These are phyloP conservation scores for Mycena amicta DNA, from an alignment of 768 basidiomycete species.

Conservation along the genomic window DNA sequence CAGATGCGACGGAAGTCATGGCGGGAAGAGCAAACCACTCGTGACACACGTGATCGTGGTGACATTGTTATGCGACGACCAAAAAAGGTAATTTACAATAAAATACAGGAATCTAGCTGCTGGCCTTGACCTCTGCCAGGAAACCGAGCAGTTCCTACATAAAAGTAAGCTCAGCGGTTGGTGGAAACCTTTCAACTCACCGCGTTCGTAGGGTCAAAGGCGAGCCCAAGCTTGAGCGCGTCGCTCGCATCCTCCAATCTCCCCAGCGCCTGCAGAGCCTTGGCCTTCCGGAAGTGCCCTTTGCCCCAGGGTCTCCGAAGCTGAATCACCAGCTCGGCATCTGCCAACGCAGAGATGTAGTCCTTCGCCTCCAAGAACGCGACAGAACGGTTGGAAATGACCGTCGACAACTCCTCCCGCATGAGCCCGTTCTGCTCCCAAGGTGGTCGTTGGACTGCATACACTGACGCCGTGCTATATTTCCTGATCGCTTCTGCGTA, in stretches of 20 bases:
- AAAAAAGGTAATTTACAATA: background rate
- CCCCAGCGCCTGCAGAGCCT: slow-evolving; percentile 78
- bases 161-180: too few species aligned
- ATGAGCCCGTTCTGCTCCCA: slow-evolving; percentile 86
- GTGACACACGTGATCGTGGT: background rate
- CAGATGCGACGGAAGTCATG: background rate
- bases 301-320: slow-evolving; percentile 91
- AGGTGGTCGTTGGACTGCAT: slow-evolving; percentile 80
- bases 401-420: slow-evolving; percentile 88
- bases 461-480: slow-evolving; percentile 76
- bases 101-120: background rate
- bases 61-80: background rate
- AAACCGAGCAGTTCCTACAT: slow-evolving; percentile 17
- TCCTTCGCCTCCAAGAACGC: slow-evolving; percentile 80
- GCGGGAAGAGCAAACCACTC: background rate
- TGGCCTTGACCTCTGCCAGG: slow-evolving; percentile 16
- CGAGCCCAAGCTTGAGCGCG: slow-evolving; percentile 78
- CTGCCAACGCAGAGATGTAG: slow-evolving; percentile 75
- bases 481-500: slow-evolving; percentile 71
- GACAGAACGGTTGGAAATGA: slow-evolving; percentile 90
- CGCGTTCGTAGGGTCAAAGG: slow-evolving; percentile 68
- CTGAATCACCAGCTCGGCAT: slow-evolving; percentile 88
- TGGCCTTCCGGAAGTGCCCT: slow-evolving; percentile 93
- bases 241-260: slow-evolving; percentile 76
- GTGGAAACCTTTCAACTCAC: slow-evolving; percentile 25